These are phyloP conservation scores for Fragaria iinumae DNA, from an alignment of 306 rosid species.

Conservation along the genomic window DNA sequence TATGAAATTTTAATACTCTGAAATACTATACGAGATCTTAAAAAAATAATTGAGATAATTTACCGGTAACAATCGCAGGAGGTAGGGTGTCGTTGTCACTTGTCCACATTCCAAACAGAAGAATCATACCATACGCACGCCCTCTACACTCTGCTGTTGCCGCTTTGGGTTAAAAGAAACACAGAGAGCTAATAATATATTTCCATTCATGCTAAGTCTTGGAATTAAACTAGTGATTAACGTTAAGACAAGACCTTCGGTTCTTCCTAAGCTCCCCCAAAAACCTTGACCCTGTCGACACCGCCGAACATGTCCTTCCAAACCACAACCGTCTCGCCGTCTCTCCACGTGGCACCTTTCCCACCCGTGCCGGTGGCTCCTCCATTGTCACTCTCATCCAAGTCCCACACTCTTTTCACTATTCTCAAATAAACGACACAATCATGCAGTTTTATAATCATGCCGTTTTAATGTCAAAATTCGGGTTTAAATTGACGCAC, in stretches of 20 bases:
- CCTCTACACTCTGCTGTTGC: constrained; percentile 13
- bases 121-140: constrained; percentile 48
- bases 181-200: neutral
- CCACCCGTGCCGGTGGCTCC: constrained; percentile 51
- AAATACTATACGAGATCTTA: neutral
- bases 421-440: constrained; percentile 10
- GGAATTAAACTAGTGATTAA: constrained; percentile 8
- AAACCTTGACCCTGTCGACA: constrained; percentile 68
- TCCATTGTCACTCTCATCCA: neutral
- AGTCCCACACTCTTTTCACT: constrained; percentile 20
- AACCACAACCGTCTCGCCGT: constrained; percentile 33
- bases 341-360: constrained; percentile 76
- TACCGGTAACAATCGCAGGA: neutral
- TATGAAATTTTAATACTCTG: no score
- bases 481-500: constrained; percentile 39
- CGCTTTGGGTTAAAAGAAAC: constrained; percentile 18
- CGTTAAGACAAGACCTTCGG: constrained; percentile 17
- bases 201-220: neutral
- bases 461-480: constrained; percentile 39
- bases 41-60: neutral
- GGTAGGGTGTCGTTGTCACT: constrained; percentile 49
- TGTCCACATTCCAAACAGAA: constrained; percentile 10
- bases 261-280: constrained; percentile 34
- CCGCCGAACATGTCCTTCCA: constrained; percentile 60
- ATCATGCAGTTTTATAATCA: constrained; percentile 25